Evolutionary conservation across 257 asterid species (phyloP).

Genomic region (Petrea volubilis): DNA sequence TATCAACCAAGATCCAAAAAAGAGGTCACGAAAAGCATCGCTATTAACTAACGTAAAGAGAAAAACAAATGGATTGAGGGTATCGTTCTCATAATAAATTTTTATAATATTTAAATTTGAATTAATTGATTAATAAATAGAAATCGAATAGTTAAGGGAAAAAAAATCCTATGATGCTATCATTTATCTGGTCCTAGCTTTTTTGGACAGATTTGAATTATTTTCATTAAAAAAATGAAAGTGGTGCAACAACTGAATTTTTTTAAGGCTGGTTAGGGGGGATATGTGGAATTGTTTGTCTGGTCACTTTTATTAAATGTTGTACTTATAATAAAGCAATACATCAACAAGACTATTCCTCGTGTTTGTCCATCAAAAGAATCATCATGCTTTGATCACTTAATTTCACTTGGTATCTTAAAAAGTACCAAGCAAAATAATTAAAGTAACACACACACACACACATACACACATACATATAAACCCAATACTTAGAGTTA

Average conservation of each 20-base stretch:
- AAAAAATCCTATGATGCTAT: constrained; percentile 20
- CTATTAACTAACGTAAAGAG: background rate
- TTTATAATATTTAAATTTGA: no score
- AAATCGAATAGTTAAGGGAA: background rate
- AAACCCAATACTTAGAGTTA: no score
- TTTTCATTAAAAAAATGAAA: background rate
- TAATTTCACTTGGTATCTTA: no score
- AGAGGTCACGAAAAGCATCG: background rate
- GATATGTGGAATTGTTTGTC: constrained; percentile 15
- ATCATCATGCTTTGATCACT: background rate
- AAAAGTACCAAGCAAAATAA: no score
- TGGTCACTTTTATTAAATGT: background rate
- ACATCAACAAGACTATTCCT: background rate
- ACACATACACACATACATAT: no score
- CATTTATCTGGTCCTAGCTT: background rate
- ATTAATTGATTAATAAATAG: no score
- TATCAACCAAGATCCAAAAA: background rate
- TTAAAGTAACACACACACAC: no score
- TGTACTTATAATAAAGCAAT: background rate
- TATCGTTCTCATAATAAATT: no score
- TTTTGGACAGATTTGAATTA: constrained; percentile 21
- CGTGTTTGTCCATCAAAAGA: background rate
- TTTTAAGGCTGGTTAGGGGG: constrained; percentile 13
- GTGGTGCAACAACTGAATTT: constrained; percentile 7
- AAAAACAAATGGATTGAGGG: no score